A percentile compares a stretch with the other conserved stretches of the same genome.
Conservation (phyloP, 2,329 filamentous ascomycete genomes). For the Calycina herbarum region DNA sequence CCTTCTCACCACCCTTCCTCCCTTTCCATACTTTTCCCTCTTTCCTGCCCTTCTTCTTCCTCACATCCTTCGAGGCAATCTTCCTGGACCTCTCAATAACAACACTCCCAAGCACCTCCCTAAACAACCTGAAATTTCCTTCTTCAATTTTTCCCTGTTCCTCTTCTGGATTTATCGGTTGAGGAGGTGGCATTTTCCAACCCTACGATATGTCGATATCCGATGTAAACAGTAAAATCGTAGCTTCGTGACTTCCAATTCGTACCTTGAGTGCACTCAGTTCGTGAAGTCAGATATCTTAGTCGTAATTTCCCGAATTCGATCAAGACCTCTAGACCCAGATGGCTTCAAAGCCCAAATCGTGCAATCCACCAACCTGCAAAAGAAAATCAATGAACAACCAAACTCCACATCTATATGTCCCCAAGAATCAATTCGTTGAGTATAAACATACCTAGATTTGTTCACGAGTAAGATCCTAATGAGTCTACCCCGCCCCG, state of each 20-base stretch:
- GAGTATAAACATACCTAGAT: neutral
- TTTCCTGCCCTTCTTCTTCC: slow-evolving; percentile 47
- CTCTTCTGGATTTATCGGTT: neutral
- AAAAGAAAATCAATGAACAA: no score
- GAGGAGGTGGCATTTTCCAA: neutral
- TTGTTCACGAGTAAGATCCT: neutral
- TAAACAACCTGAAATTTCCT: neutral
- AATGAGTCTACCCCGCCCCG: neutral
- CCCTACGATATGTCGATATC: neutral
- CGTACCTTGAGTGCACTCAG: neutral
- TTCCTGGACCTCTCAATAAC: neutral
- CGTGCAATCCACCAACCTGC: no score
- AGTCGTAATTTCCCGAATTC: no score
- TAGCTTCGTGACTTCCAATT: neutral
- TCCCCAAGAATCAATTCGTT: neutral
- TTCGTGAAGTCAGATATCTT: no score
- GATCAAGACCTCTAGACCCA: no score
- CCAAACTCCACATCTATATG: no score
- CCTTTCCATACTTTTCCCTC: neutral
- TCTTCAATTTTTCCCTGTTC: neutral
- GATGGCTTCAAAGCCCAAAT: no score
- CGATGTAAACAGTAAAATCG: neutral
- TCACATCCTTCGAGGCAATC: slow-evolving; percentile 18
- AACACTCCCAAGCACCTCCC: neutral
- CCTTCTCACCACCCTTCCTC: slow-evolving; percentile 45